Evolutionary conservation across 257 asterid species (phyloP), one percentile per base, ranked within the genome.

Genomic region (Solanum gracilifrons): DNA sequence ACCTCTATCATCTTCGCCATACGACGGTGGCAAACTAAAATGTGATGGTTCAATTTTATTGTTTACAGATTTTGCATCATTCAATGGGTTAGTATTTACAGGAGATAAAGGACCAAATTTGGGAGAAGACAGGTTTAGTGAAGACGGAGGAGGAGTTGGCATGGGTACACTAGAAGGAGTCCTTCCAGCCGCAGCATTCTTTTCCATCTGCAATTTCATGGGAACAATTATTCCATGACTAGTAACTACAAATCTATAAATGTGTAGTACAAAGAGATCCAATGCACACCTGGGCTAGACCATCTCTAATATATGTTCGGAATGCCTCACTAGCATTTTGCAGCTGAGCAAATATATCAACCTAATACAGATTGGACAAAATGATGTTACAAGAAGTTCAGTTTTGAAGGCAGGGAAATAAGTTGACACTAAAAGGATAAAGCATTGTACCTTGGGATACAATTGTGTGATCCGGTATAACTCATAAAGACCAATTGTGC

Each of bases 281-380:
- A 85, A 88, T 84, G 68, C 90, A 84, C 87, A 93, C 99, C 98
- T 96, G 98, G 85, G 99, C 95, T 90, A 97, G 91, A 90, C 99
- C 99, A 93, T 97, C 99, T 92, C 99, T 90, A 82, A 97, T 97
- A 88, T 96, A 97, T 12, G 99, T 97, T 41, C 99, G 92, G 87
- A 97, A 97, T 62, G 99, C 98, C 68, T 95, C 99, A 41, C 99
- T 96, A 46, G 99, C 99, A 94, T 97, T 97, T 90, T 97, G 99
- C 87, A 97, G 93, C 95, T 97, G 99, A 73, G 98, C 80, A 88
- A 97, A 97, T 69, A 97, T 97, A 89, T 97, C 99, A 92, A 96
- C 99, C 99, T 97, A 93, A 82, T 89, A 91, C 85, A 46, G 89
- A 87, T 58, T 74, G 69, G 69, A 82, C 37, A 66, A 62, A 87